Conservation (phyloP, 345 rosid species). For the Triadica sebifera region DNA sequence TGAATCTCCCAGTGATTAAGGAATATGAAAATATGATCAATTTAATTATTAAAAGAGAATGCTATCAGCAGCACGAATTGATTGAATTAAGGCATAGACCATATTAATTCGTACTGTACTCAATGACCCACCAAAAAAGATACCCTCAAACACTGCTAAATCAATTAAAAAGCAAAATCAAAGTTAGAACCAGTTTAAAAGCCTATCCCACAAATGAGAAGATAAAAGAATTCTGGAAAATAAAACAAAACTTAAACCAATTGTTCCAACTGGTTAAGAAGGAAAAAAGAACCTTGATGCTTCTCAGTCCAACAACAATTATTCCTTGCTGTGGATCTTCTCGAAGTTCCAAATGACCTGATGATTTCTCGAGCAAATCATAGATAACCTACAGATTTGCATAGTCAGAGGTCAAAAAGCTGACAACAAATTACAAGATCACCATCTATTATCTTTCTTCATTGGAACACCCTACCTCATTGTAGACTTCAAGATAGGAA, state of each 20-base stretch:
- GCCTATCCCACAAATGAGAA: background rate
- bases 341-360: conserved; percentile 89
- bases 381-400: conserved; percentile 67
- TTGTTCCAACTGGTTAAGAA: background rate
- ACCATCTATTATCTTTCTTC: background rate
- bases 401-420: conserved; percentile 12
- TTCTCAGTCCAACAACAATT: conserved; percentile 78
- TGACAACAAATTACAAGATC: background rate
- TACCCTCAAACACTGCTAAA: background rate
- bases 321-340: conserved; percentile 96
- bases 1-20: background rate
- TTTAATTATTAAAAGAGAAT: background rate
- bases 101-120: background rate
- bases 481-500: conserved; percentile 95
- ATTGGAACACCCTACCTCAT: conserved; percentile 56
- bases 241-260: background rate
- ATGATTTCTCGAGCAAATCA: conserved; percentile 90
- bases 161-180: background rate
- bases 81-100: background rate
- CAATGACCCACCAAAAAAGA: background rate
- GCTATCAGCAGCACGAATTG: background rate
- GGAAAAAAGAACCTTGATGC: conserved; percentile 64
- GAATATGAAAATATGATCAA: background rate
- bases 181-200: background rate
- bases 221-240: background rate